phyloP scores from a whole-genome alignment of 371 early-diverging fungal genomes.

The Rhizopus arrhizus region DNA sequence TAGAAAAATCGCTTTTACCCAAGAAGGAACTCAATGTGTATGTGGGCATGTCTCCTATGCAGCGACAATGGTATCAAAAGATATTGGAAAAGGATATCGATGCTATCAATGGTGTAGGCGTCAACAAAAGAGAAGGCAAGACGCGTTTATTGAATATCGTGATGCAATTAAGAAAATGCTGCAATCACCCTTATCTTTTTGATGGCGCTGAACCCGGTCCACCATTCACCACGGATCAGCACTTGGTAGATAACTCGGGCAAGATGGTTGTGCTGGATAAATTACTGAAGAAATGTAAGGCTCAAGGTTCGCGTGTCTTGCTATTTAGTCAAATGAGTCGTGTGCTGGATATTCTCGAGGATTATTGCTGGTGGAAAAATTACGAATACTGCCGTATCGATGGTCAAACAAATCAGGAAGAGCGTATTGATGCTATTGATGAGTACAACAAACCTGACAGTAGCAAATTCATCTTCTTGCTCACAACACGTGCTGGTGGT shows the following conservation, averaged over 20 bases:
- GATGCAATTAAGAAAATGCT: constrained; percentile 99
- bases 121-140: constrained; percentile 74
- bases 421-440: constrained; percentile 91
- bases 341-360: constrained; percentile 98
- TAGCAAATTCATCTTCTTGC: constrained; percentile 94
- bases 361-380: constrained; percentile 92
- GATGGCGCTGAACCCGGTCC: constrained; percentile 92
- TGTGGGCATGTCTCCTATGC: constrained; percentile 94
- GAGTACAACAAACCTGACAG: constrained; percentile 92
- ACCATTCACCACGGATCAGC: constrained; percentile 97
- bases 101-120: constrained; percentile 83
- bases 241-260: constrained; percentile 92
- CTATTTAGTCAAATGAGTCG: constrained; percentile 99
- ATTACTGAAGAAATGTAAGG: constrained; percentile 81
- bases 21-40: constrained; percentile 98
- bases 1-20: constrained; percentile 94
- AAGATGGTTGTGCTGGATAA: constrained; percentile 96
- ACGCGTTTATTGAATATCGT: constrained; percentile 96
- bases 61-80: constrained; percentile 96
- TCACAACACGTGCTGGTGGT: constrained; percentile 98
- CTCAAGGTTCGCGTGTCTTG: constrained; percentile 94
- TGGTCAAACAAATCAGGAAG: constrained; percentile 94
- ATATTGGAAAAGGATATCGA: constrained; percentile 98
- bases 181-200: constrained; percentile 99
- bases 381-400: constrained; percentile 98